Evolutionary conservation across 805 yeast genomes (phyloP), one percentile per base, ranked within the genome.

Genomic region (Pichia gijzeniarum): DNA sequence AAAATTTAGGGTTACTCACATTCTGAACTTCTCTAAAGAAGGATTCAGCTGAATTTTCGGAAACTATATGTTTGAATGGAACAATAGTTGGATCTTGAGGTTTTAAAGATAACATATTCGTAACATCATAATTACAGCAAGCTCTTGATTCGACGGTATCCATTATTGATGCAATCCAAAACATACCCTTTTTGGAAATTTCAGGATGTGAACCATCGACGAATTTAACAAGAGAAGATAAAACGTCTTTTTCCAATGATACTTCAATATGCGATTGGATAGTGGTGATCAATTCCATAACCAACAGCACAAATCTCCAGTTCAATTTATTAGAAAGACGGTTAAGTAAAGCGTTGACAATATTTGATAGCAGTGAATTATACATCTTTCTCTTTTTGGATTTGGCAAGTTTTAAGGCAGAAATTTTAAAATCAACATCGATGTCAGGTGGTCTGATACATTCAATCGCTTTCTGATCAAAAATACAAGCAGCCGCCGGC

Each of bases 131-230:
- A 1, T 51, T 40, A 40, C 48, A 49, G 13, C 50, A 42, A 1
- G 58, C 61, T 35, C 58, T 57, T 1, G 56, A 54, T 33, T 55
- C 57, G 9, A 53, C 48, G 6, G 54, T 47, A 42, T 59, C 64
- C 20, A 79, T 57, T 5, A 81, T 51, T n/a, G 74, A 70, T 2
- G 81, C 68, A 27, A 84, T 58, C 17, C 88, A 82, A 42, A 75
- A 77, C 48, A 81, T 63, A 17, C 85, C 80, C 32, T 77, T 60
- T 45, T 79, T 72, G 1, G 85, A 69, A 38, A 86, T 64, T 2
- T 73, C 63, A 0, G 96, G 95, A 60, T 87, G 95, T 19, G 77
- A 77, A n/a, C 75, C 71, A 13, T 70, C 63, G 1, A 84, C 72
- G 30, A 70, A 68, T 2, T 67, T 63, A 8, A 74, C 68, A 28